A percentile compares a stretch with the other conserved stretches of the same genome.
phyloP scores from a whole-genome alignment of 2,329 filamentous ascomycete species.

The Fusarium aywerte region DNA sequence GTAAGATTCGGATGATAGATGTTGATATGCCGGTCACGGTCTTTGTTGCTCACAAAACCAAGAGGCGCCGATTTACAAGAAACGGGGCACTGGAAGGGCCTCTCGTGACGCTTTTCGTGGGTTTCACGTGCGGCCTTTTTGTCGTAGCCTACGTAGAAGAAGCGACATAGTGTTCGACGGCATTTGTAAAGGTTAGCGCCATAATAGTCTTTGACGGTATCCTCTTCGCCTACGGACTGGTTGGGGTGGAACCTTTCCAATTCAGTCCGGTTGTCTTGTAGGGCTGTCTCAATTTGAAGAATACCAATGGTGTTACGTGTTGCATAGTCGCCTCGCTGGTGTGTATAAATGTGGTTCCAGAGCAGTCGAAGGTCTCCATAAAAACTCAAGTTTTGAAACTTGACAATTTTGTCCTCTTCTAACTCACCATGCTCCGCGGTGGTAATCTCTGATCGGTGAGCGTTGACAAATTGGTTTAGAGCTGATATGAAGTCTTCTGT shows the following conservation, averaged over 20 bases:
- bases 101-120: constrained; percentile 1
- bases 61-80: constrained; percentile 7
- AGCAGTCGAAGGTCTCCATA: not conserved
- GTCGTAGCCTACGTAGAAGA: constrained; percentile 3
- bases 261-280: not conserved
- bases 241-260: not conserved
- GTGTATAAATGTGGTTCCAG: constrained; percentile 19
- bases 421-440: accelerated
- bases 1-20: not conserved
- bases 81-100: not conserved
- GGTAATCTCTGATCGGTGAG: accelerated
- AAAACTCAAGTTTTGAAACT: accelerated
- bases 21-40: not conserved
- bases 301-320: not conserved
- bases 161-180: not conserved
- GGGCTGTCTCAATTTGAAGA: not conserved
- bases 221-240: not conserved
- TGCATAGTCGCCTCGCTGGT: constrained; percentile 1
- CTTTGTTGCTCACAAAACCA: not conserved
- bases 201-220: not conserved
- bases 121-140: not conserved
- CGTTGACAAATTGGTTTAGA: not conserved
- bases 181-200: not conserved
- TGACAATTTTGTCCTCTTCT: accelerated
- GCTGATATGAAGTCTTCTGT: not conserved